Conservation (phyloP, 164 flowering plant genomes). For the Sextonia rubra region DNA sequence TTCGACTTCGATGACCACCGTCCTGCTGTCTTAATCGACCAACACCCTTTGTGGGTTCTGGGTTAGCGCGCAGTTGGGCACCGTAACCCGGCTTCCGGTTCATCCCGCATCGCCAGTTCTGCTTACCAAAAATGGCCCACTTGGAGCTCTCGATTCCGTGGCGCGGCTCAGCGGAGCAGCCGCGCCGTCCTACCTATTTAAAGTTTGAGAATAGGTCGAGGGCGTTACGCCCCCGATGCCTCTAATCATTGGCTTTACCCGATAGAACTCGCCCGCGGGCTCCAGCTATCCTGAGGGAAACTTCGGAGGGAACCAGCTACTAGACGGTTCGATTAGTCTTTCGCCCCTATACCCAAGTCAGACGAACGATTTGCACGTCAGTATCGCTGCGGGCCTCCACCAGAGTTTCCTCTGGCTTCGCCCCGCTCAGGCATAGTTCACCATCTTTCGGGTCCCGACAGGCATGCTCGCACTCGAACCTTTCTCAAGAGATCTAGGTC, state of each 20-base stretch:
- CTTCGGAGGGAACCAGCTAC: no score
- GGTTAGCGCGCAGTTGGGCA: slow-evolving; percentile 11
- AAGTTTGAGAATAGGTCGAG: background rate
- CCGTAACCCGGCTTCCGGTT: slow-evolving; percentile 9
- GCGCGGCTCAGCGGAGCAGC: background rate
- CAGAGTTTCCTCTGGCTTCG: no score
- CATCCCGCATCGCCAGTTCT: slow-evolving; percentile 11
- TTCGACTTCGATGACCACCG: slow-evolving; percentile 14
- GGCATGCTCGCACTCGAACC: no score
- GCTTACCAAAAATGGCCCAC: slow-evolving; percentile 10
- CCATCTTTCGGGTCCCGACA: no score
- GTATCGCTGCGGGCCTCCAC: no score
- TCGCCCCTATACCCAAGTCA: no score
- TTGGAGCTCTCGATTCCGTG: slow-evolving; percentile 11
- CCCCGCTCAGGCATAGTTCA: no score
- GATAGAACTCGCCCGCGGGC: no score
- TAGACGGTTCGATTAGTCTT: no score
- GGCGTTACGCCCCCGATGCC: background rate
- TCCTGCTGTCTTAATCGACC: slow-evolving; percentile 14
- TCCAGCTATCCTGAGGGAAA: no score
- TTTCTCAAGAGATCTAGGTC: no score
- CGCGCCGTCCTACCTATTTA: background rate
- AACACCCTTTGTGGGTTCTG: slow-evolving; percentile 13
- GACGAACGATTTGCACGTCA: no score
- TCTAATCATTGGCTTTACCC: background rate